Evolutionary conservation across 768 basidiomycete genomes (phyloP), one percentile per base, ranked within the genome.

Genomic region (Amanita inopinata): DNA sequence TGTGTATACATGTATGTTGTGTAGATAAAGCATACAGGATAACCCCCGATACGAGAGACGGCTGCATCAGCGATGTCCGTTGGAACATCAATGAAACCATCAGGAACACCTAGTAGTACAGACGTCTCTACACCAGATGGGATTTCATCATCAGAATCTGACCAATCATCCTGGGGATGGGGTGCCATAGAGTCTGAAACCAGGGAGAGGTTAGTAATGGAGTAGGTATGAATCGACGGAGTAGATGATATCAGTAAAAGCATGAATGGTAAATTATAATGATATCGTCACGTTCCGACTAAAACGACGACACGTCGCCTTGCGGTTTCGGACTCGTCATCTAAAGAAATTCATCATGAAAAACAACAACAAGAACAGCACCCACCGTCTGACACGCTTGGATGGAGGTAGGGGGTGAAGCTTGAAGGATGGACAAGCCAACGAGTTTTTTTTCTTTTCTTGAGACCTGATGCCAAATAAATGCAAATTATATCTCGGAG

Each of bases 31-130:
- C 86, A 77, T 81, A 91, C 88, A 72, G 89, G 89, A 65, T 72
- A 73, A 57, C 89, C 89, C 57, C 89, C 89, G 48, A 92, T 82
- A 61, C 89, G 83, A 61, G 89, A 92, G 50, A 91, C 85, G 45
- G 83, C 79, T 32, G 77, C 83, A 62, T 92, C 88, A 51, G 57
- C 59, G 51, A 83, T 57, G 58, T 90, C 86, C 31, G 64, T 51
- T 40, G 67, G 54, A 45, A 64, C 63, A 45, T 77, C 70, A 45
- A 91, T 65, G 35, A 60, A 51, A 41, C 87, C 89, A 55, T 91
- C 88, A 15, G 89, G 85, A 20, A 92, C 61, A 52, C 89, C 89
- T 40, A 91, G 66, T 38, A 86, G 62, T 39, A 91, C 83, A 32
- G 77, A 67, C 11, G 87, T 86, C 60, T 86, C 83, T 51, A 73